Conservation (phyloP, 371 early-diverging fungal genomes). For the Batkoa obscura region DNA sequence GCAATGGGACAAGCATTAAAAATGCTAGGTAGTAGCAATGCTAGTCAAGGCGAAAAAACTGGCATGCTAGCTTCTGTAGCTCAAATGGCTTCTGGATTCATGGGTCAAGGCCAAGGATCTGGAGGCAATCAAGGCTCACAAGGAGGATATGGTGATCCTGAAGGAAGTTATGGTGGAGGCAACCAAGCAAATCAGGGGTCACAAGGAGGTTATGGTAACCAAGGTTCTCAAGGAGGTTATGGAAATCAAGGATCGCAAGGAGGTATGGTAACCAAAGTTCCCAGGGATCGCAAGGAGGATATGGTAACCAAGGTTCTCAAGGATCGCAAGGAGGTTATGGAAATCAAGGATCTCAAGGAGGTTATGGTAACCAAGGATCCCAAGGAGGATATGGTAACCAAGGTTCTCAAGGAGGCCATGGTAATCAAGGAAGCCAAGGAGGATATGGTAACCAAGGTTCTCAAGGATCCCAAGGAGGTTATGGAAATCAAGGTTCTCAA, state of each 20-base stretch:
- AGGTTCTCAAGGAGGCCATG: not conserved
- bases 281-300: not conserved
- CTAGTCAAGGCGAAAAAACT: constrained; percentile 2
- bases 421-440: not conserved
- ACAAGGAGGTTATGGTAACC: not conserved
- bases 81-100: not conserved
- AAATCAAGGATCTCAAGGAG: not conserved
- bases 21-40: not conserved
- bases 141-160: not conserved
- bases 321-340: not conserved
- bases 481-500: no score
- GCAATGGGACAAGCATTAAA: constrained; percentile 4
- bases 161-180: not conserved
- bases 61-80: constrained; percentile 5
- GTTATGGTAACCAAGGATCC: not conserved
- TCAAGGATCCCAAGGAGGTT: not conserved
- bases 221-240: not conserved
- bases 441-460: constrained; percentile 1
- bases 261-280: not conserved
- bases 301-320: not conserved
- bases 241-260: not conserved
- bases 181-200: not conserved
- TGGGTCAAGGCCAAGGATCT: not conserved
- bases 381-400: not conserved
- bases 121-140: not conserved